phyloP scores from a whole-genome alignment of 345 rosid genomes.

The Psidium guajava region DNA sequence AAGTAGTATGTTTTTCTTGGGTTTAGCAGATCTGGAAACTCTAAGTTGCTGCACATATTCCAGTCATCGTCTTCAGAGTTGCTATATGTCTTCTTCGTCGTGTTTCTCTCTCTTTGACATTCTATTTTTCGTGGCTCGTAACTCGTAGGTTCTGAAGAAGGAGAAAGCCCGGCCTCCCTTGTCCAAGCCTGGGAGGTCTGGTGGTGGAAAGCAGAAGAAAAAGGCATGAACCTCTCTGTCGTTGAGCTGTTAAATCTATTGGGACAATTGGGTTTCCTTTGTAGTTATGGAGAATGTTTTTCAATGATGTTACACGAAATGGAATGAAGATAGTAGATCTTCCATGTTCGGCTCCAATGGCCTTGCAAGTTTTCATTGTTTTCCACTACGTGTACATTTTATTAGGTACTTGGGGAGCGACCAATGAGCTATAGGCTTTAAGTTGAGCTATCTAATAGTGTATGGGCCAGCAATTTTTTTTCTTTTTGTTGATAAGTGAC shows the following conservation, averaged over 20 bases:
- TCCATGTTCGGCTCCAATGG: neutral
- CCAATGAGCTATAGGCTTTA: neutral
- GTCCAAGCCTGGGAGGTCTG: constrained; percentile 26
- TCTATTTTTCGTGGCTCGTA: neutral
- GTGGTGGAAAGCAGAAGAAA: constrained; percentile 24
- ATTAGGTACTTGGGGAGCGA: neutral
- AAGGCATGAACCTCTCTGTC: constrained; percentile 7
- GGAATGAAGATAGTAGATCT: neutral
- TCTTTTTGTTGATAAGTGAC: neutral
- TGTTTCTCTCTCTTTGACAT: neutral
- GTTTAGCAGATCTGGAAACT: neutral
- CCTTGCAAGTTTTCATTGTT: neutral
- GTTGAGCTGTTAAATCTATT: neutral
- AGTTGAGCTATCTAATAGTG: neutral
- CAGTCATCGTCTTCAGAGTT: neutral
- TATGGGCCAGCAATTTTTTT: neutral
- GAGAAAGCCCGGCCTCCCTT: constrained; percentile 30
- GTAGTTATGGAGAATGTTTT: neutral
- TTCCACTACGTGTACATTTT: neutral
- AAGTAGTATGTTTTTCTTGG: neutral
- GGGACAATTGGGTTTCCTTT: neutral
- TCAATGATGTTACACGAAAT: neutral
- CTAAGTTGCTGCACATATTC: neutral
- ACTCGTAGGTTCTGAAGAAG: constrained; percentile 28
- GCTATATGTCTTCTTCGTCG: neutral